Conservation (phyloP, 495 filamentous ascomycete species). For the Hypoxylon intermedium region DNA sequence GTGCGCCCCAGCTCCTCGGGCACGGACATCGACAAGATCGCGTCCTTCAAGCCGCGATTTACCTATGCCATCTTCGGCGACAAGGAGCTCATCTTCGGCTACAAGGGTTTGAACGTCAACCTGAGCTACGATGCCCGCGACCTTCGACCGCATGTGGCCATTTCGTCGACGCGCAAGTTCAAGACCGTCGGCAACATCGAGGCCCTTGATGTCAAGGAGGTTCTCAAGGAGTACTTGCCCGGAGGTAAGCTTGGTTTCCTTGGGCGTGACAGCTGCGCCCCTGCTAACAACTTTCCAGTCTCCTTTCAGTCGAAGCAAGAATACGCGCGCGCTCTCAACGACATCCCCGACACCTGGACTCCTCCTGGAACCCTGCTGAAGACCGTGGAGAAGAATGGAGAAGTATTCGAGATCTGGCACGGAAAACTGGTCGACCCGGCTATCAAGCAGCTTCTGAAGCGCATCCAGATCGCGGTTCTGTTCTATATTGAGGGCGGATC, state of each 20-base stretch:
- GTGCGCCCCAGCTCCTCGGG: constrained; percentile 63
- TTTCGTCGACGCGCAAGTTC: constrained; percentile 78
- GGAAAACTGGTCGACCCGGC: constrained; percentile 58
- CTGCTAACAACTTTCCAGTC: constrained; percentile 51
- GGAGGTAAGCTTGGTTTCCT: constrained; percentile 56
- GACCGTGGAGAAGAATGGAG: constrained; percentile 45
- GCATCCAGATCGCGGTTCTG: constrained; percentile 82
- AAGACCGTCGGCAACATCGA: constrained; percentile 71
- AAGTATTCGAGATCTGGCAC: constrained; percentile 61
- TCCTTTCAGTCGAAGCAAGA: constrained; percentile 66
- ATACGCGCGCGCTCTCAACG: constrained; percentile 65
- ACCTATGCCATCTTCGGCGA: constrained; percentile 94
- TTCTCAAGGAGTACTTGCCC: constrained; percentile 71
- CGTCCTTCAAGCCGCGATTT: constrained; percentile 80
- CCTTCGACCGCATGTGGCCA: constrained; percentile 74
- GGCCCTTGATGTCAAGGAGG: constrained; percentile 69
- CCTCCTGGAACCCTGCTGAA: constrained; percentile 60
- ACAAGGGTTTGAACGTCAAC: constrained; percentile 76
- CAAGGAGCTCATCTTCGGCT: constrained; percentile 88
- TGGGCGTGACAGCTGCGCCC: background rate
- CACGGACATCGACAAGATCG: constrained; percentile 62
- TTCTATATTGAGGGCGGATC: constrained; percentile 92
- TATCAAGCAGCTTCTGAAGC: constrained; percentile 70
- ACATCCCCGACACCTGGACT: constrained; percentile 63
- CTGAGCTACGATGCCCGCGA: constrained; percentile 83